Evolutionary conservation across 257 asterid species (phyloP), one percentile per base, ranked within the genome.

Genomic region (Nicotiana paniculata): DNA sequence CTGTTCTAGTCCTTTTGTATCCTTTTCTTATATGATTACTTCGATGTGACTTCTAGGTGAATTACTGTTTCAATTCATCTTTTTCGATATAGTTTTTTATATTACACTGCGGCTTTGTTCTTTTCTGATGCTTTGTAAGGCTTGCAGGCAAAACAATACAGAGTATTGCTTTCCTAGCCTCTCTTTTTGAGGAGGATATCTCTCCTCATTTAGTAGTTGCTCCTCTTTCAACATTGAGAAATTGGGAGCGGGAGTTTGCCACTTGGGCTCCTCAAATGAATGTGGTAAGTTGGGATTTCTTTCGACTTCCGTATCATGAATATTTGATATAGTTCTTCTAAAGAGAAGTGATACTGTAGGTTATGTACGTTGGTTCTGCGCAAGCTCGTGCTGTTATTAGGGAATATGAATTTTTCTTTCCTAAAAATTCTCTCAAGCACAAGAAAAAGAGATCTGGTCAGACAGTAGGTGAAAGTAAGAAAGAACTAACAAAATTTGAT

Each of bases 191-290:
- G 90, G 99, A 94, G 85, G 90, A 84, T 80, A 16, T 91, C 61
- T 88, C 82, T 82, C 99, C 97, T 82, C 98, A 96, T 90, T 92
- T 96, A 58, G 99, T 96, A 85, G 92, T 93, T 82, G 99, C 97
- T 89, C 99, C 99, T 51, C 97, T 96, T 80, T 96, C 99, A 53
- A 96, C 98, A 54, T 85, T 96, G 88, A 92, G 98, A 90, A 96
- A 96, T 85, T 96, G 99, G 99, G 99, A 96, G 70, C 97, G 99
- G 77, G 99, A 96, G 86, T 96, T 96, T 84, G 95, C 98, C 87
- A 90, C 93, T 79, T 96, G 99, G 99, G 98, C 99, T 82, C 99
- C 99, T 82, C 97, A 96, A 63, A 89, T 96, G 97, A 96, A 96
- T 89, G 98, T 96, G 81, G 99, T 96, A 90, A 89, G 99, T 92